phyloP scores from a whole-genome alignment of 805 yeast genomes.

The Pichia pseudocactophila region DNA sequence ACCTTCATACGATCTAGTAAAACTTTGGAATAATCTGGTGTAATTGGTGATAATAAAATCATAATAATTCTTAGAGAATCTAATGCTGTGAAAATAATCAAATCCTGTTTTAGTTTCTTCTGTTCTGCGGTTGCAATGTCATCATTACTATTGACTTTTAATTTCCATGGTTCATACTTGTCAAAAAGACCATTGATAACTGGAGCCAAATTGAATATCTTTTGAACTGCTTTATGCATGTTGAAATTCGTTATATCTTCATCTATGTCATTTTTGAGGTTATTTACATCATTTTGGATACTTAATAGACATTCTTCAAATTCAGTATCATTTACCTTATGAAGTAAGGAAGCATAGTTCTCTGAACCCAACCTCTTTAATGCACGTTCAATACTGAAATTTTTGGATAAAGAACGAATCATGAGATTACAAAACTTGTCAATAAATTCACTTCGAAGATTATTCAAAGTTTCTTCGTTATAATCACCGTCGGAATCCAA shows the following conservation, averaged over 20 bases:
- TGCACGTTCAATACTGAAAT: conserved; percentile 50
- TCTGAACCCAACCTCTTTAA: conserved; percentile 20
- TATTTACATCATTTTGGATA: conserved; percentile 28
- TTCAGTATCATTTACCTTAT: conserved; percentile 9
- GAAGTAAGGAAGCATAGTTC: conserved; percentile 21
- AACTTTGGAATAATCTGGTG: conserved; percentile 52
- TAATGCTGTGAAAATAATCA: conserved; percentile 52
- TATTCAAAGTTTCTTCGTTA: conserved; percentile 44
- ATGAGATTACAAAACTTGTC: conserved; percentile 79
- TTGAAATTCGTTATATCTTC: conserved; percentile 37
- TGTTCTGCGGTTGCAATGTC: not conserved
- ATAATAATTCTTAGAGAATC: conserved; percentile 64
- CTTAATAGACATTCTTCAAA: conserved; percentile 14
- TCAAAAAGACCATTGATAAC: conserved; percentile 63
- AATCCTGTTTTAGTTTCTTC: conserved; percentile 32
- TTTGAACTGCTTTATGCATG: conserved; percentile 45
- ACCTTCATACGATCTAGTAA: conserved; percentile 63
- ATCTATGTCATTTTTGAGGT: conserved; percentile 33
- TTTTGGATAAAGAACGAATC: conserved; percentile 62
- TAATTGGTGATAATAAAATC: conserved; percentile 60
- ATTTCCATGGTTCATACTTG: conserved; percentile 67
- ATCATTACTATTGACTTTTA: conserved; percentile 24
- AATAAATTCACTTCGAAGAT: conserved; percentile 54
- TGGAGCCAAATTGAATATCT: conserved; percentile 51
- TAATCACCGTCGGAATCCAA: conserved; percentile 75